Evolutionary conservation across 176 grass and related monocot species (phyloP), one percentile per base, ranked within the genome.

Genomic region (Stipa capillata): DNA sequence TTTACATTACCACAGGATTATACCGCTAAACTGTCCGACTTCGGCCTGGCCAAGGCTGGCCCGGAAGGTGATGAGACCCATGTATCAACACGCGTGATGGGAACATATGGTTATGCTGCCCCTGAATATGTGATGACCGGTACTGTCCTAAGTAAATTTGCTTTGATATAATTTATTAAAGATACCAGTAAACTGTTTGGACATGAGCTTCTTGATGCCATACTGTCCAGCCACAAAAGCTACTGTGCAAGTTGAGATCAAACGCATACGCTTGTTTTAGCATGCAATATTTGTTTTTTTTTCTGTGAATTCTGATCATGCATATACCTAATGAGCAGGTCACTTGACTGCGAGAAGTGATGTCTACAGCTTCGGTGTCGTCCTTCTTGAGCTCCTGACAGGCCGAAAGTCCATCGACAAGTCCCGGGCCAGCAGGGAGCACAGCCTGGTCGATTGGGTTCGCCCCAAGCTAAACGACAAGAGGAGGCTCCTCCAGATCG

Each of bases 61-160:
- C 94, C 94, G 36, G 87, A 97, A 83, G 94, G 94, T 69, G 94
- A 97, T 80, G 87, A 94, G 72, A 97, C 94, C 14, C 94, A 97
- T 87, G 94, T 97, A 20, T 97, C 94, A 56, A 97, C 94, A 28
- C 80, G 94, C 61, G 91, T 97, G 40, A 97, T 97, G 94, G 94
- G 94, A 80, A 97, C 94, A 64, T 97, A 92, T 32, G 94, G 94
- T 42, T 97, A 97, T 89, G 94, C 94, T 27, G 94, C 94, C 13
- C 94, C 94, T 25, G 94, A 97, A 92, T 97, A 97, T 78, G 94
- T 97, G 68, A 97, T 97, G 94, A 97, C 94, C 7, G 94, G 94
- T 97, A 86, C 35, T 72, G 20, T 20, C 50, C 80, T 74, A 21
- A 8, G 3, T 55, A 44, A 58, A 50, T 54, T 33, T 68, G 21